Evolutionary conservation across 805 yeast genomes (phyloP).

Genomic region (Maudiozyma pseudohumilis): DNA sequence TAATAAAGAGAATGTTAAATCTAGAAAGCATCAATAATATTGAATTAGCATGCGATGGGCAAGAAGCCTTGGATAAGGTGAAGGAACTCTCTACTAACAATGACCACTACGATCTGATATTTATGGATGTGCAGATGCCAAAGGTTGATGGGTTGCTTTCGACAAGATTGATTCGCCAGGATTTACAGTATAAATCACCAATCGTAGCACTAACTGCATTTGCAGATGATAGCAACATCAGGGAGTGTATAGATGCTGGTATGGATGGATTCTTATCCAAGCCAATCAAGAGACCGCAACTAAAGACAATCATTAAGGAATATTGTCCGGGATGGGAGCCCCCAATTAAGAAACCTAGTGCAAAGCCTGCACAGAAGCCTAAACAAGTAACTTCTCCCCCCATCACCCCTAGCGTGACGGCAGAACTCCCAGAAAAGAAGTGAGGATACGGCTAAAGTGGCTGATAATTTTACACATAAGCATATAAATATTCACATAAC

Average conservation of each 20-base stretch:
- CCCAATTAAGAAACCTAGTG: slow-evolving; percentile 3
- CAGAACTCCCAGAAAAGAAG: too few species aligned
- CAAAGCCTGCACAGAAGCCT: background rate
- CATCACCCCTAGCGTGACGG: too few species aligned
- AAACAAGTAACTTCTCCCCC: too few species aligned
- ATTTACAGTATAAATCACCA: slow-evolving; percentile 54
- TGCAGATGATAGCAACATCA: slow-evolving; percentile 85
- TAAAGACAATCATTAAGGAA: slow-evolving; percentile 43
- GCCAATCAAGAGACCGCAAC: slow-evolving; percentile 67
- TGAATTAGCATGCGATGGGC: slow-evolving; percentile 80
- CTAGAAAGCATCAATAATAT: slow-evolving; percentile 71
- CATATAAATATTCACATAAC: too few species aligned
- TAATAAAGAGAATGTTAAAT: slow-evolving; percentile 75
- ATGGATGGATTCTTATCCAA: slow-evolving; percentile 88
- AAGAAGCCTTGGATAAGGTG: slow-evolving; percentile 70
- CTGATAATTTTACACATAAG: too few species aligned
- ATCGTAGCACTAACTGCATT: slow-evolving; percentile 93
- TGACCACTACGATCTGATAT: slow-evolving; percentile 55
- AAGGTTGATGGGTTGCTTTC: slow-evolving; percentile 82
- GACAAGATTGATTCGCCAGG: slow-evolving; percentile 59
- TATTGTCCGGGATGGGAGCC: slow-evolving; percentile 16
- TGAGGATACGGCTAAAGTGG: too few species aligned
- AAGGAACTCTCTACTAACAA: slow-evolving; percentile 35
- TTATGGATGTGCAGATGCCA: slow-evolving; percentile 99
- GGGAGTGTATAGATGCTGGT: slow-evolving; percentile 78